Evolutionary conservation across 1,139 yeast species (phyloP), one percentile per base, ranked within the genome.

Genomic region (Lodderomyces parapsilosis): DNA sequence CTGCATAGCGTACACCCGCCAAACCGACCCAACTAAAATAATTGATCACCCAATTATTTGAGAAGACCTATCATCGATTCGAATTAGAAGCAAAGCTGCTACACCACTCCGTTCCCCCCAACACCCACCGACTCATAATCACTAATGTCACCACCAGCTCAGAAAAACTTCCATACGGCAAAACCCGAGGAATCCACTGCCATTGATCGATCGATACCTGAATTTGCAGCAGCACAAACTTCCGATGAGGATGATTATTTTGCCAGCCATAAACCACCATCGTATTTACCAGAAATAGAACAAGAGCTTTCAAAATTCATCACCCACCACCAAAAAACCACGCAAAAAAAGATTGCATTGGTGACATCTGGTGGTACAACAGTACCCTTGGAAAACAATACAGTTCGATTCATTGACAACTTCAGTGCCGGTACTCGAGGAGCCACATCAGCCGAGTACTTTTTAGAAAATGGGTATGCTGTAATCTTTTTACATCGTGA

Each of bases 291-390:
- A 1, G 82, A 81, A 44, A 66, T 91, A 36, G 74, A 78, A 40
- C 52, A 55, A 9, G 80, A 82, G 48, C 81, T 87, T 9, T 58
- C 67, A 5, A 74, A 74, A 2, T 91, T 93, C 58, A 75, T 90
- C 36, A 63, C 74, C 17, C 65, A 52, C 52, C 82, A 79, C 52
- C 33, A 24, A 15, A 42, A 51, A 28, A 56, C 62, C 7, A 55
- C 68, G 7, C 66, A 72, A 3, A 76, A 78, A 43, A 77, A 72
- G 47, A 77, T 93, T 17, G 98, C 83, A 0, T 66, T 93, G 44
- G 94, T 93, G 3, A 93, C 98, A 0, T 83, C 93, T 9, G 99
- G 99, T n/a, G 99, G 99, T 27, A 93, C 99, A 1, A 91, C 98
- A 0, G 99, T 94, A 0, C 99, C 99, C 0, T 70, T 93, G 51